Evolutionary conservation across 2,329 filamentous ascomycete species (phyloP), one percentile per base, ranked within the genome.

Genomic region (Emericellopsis cladophorae): DNA sequence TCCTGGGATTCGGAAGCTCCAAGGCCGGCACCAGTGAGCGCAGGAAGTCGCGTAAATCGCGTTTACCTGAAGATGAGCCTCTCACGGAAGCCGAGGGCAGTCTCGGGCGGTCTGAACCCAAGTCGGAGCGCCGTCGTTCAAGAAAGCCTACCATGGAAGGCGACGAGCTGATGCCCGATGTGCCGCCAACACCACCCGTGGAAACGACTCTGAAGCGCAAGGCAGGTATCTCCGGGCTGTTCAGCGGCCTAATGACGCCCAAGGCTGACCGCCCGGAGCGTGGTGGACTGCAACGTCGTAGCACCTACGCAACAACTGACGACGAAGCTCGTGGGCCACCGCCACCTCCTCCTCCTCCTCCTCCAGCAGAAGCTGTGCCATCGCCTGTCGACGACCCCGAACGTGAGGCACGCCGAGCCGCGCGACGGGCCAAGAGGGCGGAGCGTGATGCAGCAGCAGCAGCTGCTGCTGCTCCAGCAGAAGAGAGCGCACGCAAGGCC

Each of bases 1-100:
- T 90, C 40, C 76, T 92, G 3, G 76, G 88, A 65, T 49, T 74
- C 21, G 76, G 87, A 65, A 50, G 72, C 18, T 66, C 66, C 33
- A 62, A 60, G 40, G 56, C 60, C 12, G 54, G 52, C 35, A 60
- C 58, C 46, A 64, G 59, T 38, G 64, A 72, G 55, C 64, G 58
- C 46, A 64, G 59, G 40, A 65, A 73, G 55, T 49, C 55, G 26
- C 70, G 72, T 42, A 76, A 67, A 47, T 32, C 45, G 7, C 46
- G 49, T 36, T 45, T 49, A n/a, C 44, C 47, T 15, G 50, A 51
- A 34, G 51, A 55, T 8, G 43, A 46, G 24, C 44, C 21, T 14
- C 65, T 66, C 42, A 52, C 49, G n/a, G 67, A 68, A 37, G 51
- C 51, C 7, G 41, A 43, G 15, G 37, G 35, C n/a, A 35, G 33